Conservation (phyloP, 2,329 filamentous ascomycete species). For the Claviceps sp. region DNA sequence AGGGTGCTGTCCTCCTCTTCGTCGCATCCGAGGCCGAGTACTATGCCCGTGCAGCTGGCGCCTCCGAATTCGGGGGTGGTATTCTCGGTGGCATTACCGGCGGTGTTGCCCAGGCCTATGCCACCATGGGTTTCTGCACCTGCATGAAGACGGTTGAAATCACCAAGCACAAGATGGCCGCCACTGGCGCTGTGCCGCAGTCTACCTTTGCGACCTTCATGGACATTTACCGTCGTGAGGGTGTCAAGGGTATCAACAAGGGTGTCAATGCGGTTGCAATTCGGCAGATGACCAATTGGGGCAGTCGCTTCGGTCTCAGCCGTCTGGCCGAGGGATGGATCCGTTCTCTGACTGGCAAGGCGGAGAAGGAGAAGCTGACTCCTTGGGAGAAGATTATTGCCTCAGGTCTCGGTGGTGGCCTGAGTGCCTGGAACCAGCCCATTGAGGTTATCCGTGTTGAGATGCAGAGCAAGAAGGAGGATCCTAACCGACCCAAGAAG, state of each 20-base stretch:
- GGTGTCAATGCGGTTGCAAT: constrained; percentile 98
- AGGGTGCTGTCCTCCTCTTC: constrained; percentile 97
- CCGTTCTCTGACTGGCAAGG: constrained; percentile 64
- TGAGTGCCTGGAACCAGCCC: constrained; percentile 97
- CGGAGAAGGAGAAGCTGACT: constrained; percentile 62
- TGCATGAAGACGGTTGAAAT: constrained; percentile 99
- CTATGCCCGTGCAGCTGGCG: constrained; percentile 73
- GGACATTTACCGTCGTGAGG: constrained; percentile 90
- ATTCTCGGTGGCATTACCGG: constrained; percentile 86
- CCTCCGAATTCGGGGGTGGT: constrained; percentile 74
- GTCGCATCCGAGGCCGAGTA: constrained; percentile 97
- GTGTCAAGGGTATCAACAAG: constrained; percentile 91
- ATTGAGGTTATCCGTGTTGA: constrained; percentile 99
- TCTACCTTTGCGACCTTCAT: constrained; percentile 92
- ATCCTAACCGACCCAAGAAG: constrained; percentile 97
- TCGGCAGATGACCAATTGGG: constrained; percentile 99
- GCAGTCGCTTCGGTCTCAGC: constrained; percentile 85
- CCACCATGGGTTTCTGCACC: constrained; percentile 99
- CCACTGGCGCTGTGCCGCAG: constrained; percentile 69
- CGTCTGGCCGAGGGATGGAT: constrained; percentile 86
- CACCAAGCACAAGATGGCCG: constrained; percentile 91
- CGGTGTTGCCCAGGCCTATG: constrained; percentile 94
- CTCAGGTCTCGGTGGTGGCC: constrained; percentile 76
- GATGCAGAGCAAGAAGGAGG: constrained; percentile 98
- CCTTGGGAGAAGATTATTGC: constrained; percentile 81